Evolutionary conservation across 2,329 filamentous ascomycete species (phyloP), one percentile per base, ranked within the genome.

Genomic region (Cladosporium sphaerospermum): DNA sequence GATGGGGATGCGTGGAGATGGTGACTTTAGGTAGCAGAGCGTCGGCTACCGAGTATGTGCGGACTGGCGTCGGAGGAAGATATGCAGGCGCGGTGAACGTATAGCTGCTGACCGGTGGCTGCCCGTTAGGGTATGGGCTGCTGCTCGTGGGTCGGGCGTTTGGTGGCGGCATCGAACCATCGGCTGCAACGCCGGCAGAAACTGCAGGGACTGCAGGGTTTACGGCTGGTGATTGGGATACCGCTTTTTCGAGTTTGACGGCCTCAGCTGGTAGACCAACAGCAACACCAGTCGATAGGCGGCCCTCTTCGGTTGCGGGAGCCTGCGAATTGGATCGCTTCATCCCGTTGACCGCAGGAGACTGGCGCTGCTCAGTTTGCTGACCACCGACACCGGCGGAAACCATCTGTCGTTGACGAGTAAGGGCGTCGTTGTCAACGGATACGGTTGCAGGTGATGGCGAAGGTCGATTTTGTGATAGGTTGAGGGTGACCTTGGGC

Each of bases 1-100:
- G 74, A 9, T 77, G 78, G 1, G 86, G 84, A 64, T 92, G 86
- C 11, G 85, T 85, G 53, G 79, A 77, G 13, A 91, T 72, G 37
- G 78, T 80, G 19, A 92, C 72, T 49, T 80, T 82, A 4, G 79
- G 80, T 46, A 92, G 79, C 41, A 92, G 75, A 23, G 86, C 84
- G 67, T 87, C 78, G 34, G 76, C 68, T 42, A 75, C 60, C 57
- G 65, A 60, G 44, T 67, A 69, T 6, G 59, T 51, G 14, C 63
- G 62, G 16, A 61, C 50, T 8, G 59, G 59, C 23, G 57, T 56
- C 23, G 56, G 60, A 16, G 65, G 63, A 28, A 78, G 72, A 41
- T 73, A 66, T 45, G 69, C 67, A 9, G 62, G 62, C 9, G 63
- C 62, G 3, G 63, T 63, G 54, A 62, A 65, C 9, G 60, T 58